Evolutionary conservation across 1,284 basidiomycete genomes (phyloP), one percentile per base, ranked within the genome.

Genomic region (Taiwanofungus camphoratus): DNA sequence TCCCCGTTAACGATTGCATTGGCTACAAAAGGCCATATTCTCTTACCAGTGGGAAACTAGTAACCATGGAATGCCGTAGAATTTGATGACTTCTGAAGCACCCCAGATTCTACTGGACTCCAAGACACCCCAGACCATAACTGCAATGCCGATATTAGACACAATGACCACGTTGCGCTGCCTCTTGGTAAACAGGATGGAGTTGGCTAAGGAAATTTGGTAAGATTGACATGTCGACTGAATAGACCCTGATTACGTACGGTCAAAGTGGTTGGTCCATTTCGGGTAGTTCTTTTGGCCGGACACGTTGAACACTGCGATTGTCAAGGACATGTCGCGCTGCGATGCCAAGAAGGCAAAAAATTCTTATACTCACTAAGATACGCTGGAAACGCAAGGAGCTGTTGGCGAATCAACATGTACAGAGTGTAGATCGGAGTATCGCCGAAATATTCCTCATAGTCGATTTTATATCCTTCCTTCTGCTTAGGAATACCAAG

Each of bases 371-470:
- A 61, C 67, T 58, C 58, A 70, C 70, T 59, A 44, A 87, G 78
- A 66, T 87, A 89, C 46, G 77, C 74, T 13, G 71, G 76, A 64
- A 87, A 90, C 3, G 87, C 89, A 16, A 87, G 71, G 9, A 88
- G 67, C 64, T 93, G 90, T 52, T 75, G 73, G 13, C 71, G 65
- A 39, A 78, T 53, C 32, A 78, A 63, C 65, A 69, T 73, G 52
- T 62, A 69, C 6, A 79, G 58, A 0, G 77, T 80, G 51, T 74
- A 79, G 31, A 82, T 60, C 0, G 78, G 77, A 1, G 77, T 77
- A 45, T 82, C 78, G 32, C 74, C 75, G 36, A 80, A 67, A 31
- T 74, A 61, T 32, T 80, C 77, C 9, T 76, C 70, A 54, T 72
- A 79, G 55, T 79, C 70, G 32, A 75, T 63, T 16, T 58, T 51